Evolutionary conservation across 2,329 filamentous ascomycete genomes (phyloP).

Genomic region (Fusarium chuoi): DNA sequence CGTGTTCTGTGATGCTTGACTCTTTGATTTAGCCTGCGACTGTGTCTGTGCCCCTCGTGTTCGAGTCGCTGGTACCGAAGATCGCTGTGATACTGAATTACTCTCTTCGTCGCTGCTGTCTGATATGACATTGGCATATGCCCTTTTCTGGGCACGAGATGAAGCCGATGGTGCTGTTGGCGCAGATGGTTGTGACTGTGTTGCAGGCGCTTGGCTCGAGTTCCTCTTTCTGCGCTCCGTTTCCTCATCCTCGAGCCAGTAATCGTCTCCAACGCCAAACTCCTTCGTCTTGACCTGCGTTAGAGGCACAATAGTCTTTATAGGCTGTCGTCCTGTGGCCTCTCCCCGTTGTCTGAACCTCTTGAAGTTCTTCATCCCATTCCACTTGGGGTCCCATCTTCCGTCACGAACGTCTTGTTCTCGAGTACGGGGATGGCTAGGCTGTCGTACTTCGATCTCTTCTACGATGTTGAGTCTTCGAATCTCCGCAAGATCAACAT

Average conservation of each 20-base stretch:
- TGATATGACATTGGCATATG: slow-evolving; percentile 45
- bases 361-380: slow-evolving; percentile 96
- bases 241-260: slow-evolving; percentile 73
- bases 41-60: slow-evolving; percentile 43
- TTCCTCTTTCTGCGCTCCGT: slow-evolving; percentile 46
- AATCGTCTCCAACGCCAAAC: slow-evolving; percentile 79
- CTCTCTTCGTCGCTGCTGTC: slow-evolving; percentile 53
- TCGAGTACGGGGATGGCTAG: slow-evolving; percentile 44
- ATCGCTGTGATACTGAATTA: slow-evolving; percentile 4
- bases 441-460: slow-evolving; percentile 72
- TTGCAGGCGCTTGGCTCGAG: slow-evolving; percentile 40
- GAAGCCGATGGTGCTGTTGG: slow-evolving; percentile 17
- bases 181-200: slow-evolving; percentile 27
- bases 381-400: slow-evolving; percentile 90
- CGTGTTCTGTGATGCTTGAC: slow-evolving; percentile 42
- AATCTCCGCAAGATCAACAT: slow-evolving; percentile 78
- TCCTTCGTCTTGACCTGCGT: slow-evolving; percentile 77
- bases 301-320: slow-evolving; percentile 73
- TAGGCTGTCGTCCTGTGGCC: slow-evolving; percentile 52
- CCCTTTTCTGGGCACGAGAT: slow-evolving; percentile 26
- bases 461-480: slow-evolving; percentile 80
- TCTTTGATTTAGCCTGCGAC: slow-evolving; percentile 45
- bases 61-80: slow-evolving; percentile 28
- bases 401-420: slow-evolving; percentile 64
- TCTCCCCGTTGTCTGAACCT: slow-evolving; percentile 76